Percentiles rank a stretch among this genome's conserved stretches.
Evolutionary conservation across 805 yeast species (phyloP).

Genomic region (Blastobotrys parvus): DNA sequence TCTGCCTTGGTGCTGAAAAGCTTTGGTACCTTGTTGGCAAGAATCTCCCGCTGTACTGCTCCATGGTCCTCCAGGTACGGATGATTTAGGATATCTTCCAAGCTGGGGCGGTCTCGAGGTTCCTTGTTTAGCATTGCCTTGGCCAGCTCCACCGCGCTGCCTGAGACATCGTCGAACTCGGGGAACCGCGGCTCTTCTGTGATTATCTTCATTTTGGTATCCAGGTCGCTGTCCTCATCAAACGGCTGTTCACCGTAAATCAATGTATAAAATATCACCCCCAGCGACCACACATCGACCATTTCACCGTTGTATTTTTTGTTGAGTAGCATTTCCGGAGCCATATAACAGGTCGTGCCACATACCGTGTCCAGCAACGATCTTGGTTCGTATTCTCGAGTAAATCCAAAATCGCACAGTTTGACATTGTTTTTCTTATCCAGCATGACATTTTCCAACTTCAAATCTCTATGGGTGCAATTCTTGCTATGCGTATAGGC

Average conservation of each 20-base stretch:
- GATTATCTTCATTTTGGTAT: constrained; percentile 52
- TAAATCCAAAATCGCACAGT: constrained; percentile 89
- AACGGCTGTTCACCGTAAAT: constrained; percentile 85
- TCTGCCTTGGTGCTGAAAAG: constrained; percentile 58
- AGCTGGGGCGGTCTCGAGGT: constrained; percentile 54
- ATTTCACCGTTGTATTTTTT: constrained; percentile 68
- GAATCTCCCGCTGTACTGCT: constrained; percentile 32
- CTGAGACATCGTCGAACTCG: constrained; percentile 33
- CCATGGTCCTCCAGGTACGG: constrained; percentile 45
- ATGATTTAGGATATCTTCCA: constrained; percentile 42
- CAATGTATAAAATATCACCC: constrained; percentile 80
- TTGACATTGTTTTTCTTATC: constrained; percentile 78
- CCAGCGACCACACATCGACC: constrained; percentile 87
- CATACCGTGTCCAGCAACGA: constrained; percentile 70
- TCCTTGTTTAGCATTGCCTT: constrained; percentile 53
- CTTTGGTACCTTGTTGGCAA: constrained; percentile 27
- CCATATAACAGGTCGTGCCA: constrained; percentile 95
- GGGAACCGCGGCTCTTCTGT: constrained; percentile 55
- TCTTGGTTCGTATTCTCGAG: constrained; percentile 60
- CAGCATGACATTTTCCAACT: constrained; percentile 64
- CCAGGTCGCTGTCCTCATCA: constrained; percentile 66
- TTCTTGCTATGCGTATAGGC: constrained; percentile 69
- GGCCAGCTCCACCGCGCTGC: constrained; percentile 35
- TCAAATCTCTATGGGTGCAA: constrained; percentile 75
- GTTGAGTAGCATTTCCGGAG: constrained; percentile 75